Evolutionary conservation across 2,329 filamentous ascomycete species (phyloP), one percentile per base, ranked within the genome.

Genomic region (Rhynchosporium agropyri): DNA sequence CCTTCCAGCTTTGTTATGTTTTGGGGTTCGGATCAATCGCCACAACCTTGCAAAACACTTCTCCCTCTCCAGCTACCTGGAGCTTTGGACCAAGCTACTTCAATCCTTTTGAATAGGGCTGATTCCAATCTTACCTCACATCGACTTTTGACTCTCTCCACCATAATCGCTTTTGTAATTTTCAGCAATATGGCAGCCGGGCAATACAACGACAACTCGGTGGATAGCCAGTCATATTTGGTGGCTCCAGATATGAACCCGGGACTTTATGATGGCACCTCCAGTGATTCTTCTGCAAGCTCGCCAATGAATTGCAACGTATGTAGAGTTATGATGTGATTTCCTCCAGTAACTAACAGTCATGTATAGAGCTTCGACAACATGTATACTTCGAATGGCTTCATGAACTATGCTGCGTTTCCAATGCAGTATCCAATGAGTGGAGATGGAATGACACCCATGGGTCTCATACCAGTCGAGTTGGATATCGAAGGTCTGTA

Each of bases 401-500:
- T 63, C 65, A 66, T 72, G 64, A 50, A 64, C 54, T 73, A 74
- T 60, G 67, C 71, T 28, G 51, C 68, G 20, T 73, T 67, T 64
- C 71, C 71, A 15, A 69, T 73, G 62, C 72, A 71, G 62, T 71
- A 73, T 46, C 61, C 72, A 33, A 63, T 67, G 64, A 65, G 63
- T 53, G 64, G 61, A 28, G 69, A 71, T 10, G 64, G 68, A 40
- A 58, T 68, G 31, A 62, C 69, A 31, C 68, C 70, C 29, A 55
- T 70, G 56, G 71, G 71, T 2, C 66, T 73, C 26, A 73, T 74
- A 50, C 72, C 72, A 28, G 71, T 74, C 9, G 72, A 74, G 49
- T 60, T 74, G 36, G 70, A 74, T 48, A 74, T 75, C 33, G 73
- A 75, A 61, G 69, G 71, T 29, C 60, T 74, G 2, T 75, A 74